These are phyloP conservation scores for Bryoerythrophyllum caledonicum DNA, from an alignment of 225 moss, liverwort and hornwort species.

Conservation along the genomic window DNA sequence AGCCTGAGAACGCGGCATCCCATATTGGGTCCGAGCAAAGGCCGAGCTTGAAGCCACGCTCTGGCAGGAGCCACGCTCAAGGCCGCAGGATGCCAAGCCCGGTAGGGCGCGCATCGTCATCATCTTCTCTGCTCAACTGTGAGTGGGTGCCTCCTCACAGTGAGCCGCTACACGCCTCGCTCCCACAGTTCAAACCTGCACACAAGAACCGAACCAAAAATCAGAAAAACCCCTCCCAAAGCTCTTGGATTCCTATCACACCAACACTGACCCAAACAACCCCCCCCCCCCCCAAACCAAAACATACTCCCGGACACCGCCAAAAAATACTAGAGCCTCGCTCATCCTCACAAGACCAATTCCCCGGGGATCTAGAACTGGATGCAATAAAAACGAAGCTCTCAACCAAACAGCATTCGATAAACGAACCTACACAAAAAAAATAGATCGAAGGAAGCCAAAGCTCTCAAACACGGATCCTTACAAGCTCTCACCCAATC, in stretches of 20 bases:
- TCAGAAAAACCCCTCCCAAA: background rate
- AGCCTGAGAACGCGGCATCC: constrained; percentile 19
- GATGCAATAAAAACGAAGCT: background rate
- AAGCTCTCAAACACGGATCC: background rate
- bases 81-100: constrained; percentile 28
- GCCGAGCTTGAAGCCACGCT: background rate
- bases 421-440: no score
- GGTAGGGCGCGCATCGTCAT: constrained; percentile 35
- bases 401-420: background rate
- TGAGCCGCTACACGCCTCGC: constrained; percentile 15
- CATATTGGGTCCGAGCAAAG: constrained; percentile 24
- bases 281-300: background rate
- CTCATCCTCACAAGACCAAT: background rate
- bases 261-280: no score
- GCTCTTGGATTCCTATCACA: background rate
- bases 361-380: background rate
- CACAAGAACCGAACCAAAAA: background rate
- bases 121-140: constrained; percentile 29
- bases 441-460: no score
- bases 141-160: constrained; percentile 32
- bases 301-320: background rate
- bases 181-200: constrained; percentile 10
- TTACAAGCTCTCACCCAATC: background rate
- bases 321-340: background rate
- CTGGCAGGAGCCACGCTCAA: constrained; percentile 16